These are phyloP conservation scores for Alternaria sp. DNA, from an alignment of 2,329 filamentous ascomycete genomes.

Conservation along the genomic window DNA sequence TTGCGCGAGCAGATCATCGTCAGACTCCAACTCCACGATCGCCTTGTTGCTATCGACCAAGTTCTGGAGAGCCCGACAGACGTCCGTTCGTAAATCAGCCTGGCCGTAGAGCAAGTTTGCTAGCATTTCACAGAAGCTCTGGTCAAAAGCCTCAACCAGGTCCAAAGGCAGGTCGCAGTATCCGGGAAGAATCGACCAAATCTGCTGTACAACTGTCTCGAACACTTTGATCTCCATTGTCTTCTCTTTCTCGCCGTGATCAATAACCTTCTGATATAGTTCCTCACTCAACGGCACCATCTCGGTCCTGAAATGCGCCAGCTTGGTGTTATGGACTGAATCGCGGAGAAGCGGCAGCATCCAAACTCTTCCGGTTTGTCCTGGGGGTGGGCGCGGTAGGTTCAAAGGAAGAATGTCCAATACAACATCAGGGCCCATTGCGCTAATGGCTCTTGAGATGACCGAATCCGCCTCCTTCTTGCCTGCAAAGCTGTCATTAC, in stretches of 20 bases:
- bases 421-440: slow-evolving; percentile 87
- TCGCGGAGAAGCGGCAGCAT: slow-evolving; percentile 90
- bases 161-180: slow-evolving; percentile 95
- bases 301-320: slow-evolving; percentile 83
- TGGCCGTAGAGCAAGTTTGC: slow-evolving; percentile 94
- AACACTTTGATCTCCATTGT: slow-evolving; percentile 98
- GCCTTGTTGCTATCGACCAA: slow-evolving; percentile 91
- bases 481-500: slow-evolving; percentile 85
- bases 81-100: slow-evolving; percentile 81
- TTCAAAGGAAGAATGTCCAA: slow-evolving; percentile 86
- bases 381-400: slow-evolving; percentile 75
- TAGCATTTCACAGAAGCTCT: slow-evolving; percentile 85
- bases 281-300: slow-evolving; percentile 88
- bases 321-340: slow-evolving; percentile 84
- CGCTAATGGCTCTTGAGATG: slow-evolving; percentile 82
- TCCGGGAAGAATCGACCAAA: slow-evolving; percentile 90
- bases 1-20: slow-evolving; percentile 76
- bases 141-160: slow-evolving; percentile 73
- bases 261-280: slow-evolving; percentile 87
- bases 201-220: slow-evolving; percentile 93
- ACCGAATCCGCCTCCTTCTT: slow-evolving; percentile 96
- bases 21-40: slow-evolving; percentile 71
- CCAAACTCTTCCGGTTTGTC: slow-evolving; percentile 89
- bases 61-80: slow-evolving; percentile 85
- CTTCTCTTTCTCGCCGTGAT: slow-evolving; percentile 82